A percentile compares a stretch with the other conserved stretches of the same genome.
Evolutionary conservation across 805 yeast species (phyloP).

Genomic region (Yueomyces sp.): DNA sequence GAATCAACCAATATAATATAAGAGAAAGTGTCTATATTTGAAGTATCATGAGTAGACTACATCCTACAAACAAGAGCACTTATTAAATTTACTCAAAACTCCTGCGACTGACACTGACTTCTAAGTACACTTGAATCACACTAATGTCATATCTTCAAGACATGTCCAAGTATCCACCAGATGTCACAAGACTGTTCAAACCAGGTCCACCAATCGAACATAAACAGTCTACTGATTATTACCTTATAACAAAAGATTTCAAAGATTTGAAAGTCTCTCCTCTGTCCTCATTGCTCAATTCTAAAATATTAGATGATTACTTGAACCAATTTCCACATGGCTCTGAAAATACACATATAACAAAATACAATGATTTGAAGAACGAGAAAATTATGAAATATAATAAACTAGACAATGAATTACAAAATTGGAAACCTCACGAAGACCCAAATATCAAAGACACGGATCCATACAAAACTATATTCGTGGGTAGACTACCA

Average conservation of each 20-base stretch:
- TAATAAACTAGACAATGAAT: constrained; percentile 24
- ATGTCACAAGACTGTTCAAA: constrained; percentile 29
- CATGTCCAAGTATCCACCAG: constrained; percentile 26
- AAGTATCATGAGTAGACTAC: too few species aligned
- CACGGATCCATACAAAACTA: constrained; percentile 60
- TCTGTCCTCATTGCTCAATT: constrained; percentile 23
- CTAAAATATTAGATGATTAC: constrained; percentile 7
- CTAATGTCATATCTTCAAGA: constrained; percentile 1
- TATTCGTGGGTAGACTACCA: constrained; percentile 63
- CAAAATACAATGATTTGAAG: constrained; percentile 15
- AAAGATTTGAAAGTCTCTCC: constrained; percentile 28
- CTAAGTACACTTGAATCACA: not conserved
- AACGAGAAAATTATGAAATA: constrained; percentile 10
- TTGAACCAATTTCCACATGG: constrained; percentile 18
- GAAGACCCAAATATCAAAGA: constrained; percentile 44
- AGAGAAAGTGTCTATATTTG: too few species aligned
- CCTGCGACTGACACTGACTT: too few species aligned
- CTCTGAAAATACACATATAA: constrained; percentile 14
- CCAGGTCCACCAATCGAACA: constrained; percentile 46
- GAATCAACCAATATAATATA: too few species aligned
- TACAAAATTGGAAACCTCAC: constrained; percentile 39
- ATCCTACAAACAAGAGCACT: too few species aligned
- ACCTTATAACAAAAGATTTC: constrained; percentile 31
- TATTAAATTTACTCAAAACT: too few species aligned
- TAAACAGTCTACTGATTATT: constrained; percentile 36